Conservation (phyloP, 148 eudicot species). For the Polygonum maritimum region DNA sequence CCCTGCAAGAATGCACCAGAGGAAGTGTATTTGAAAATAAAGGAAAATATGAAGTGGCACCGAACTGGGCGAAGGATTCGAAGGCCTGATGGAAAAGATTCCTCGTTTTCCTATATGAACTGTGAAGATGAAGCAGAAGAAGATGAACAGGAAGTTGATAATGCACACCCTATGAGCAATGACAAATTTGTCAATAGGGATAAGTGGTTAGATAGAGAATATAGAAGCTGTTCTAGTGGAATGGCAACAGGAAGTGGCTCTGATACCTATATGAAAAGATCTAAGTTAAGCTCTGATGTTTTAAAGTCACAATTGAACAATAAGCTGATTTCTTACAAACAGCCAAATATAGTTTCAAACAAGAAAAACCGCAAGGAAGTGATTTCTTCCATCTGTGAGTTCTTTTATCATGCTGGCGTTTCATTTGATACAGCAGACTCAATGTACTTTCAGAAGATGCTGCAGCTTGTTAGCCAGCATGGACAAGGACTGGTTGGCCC, state of each 20-base stretch:
- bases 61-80: slow-evolving; percentile 81
- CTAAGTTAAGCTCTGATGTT: slow-evolving; percentile 33
- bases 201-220: slow-evolving; percentile 36
- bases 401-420: slow-evolving; percentile 83
- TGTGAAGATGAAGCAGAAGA: slow-evolving; percentile 77
- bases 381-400: slow-evolving; percentile 71
- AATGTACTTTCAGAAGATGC: slow-evolving; percentile 74
- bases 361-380: slow-evolving; percentile 65
- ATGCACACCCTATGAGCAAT: slow-evolving; percentile 26
- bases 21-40: slow-evolving; percentile 78
- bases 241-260: slow-evolving; percentile 45
- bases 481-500: slow-evolving; percentile 71
- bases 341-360: slow-evolving; percentile 27
- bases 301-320: slow-evolving; percentile 37
- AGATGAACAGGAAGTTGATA: slow-evolving; percentile 63
- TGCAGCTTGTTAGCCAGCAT: slow-evolving; percentile 75
- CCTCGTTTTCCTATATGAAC: slow-evolving; percentile 52
- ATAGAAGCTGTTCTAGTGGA: slow-evolving; percentile 36
- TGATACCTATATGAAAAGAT: slow-evolving; percentile 43
- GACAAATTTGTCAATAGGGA: slow-evolving; percentile 40
- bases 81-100: slow-evolving; percentile 55
- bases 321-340: slow-evolving; percentile 32
- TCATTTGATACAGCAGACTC: slow-evolving; percentile 70
- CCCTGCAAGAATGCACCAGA: slow-evolving; percentile 89
- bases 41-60: slow-evolving; percentile 98